Base-by-base conservation (phyloP, 768 basidiomycete species). In the Gymnopilus junonius region DNA sequence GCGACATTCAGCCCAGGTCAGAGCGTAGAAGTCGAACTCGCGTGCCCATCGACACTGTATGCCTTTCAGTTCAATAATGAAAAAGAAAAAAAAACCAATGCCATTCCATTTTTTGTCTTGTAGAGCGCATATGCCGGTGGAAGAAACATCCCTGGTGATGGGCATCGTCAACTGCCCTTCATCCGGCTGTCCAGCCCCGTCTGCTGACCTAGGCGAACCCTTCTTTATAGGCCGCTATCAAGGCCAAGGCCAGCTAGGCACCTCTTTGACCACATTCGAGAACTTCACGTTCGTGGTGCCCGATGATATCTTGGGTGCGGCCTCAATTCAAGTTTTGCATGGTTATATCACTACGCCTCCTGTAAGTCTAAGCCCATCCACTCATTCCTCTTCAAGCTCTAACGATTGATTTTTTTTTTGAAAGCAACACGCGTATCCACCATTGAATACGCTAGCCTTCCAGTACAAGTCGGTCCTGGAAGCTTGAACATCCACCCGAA, bases 321-420 rank as follows among this genome's bases (percentile, higher is more conserved):
- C 62, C n/a, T 35, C 62, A 4, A 63, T 63, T 25, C 48, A 63
- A 25, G 55, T 43, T 25, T 48, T 53, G 27, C 62, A 54, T n/a
- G 14, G 17, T 21, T 21, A 14, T 17, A n/a, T 62, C 12, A 7
- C 12, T 11, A 51, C 61, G 5, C 21, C 40, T 20, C 42, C 62
- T 0, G 56, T 58, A 40, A 15, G 55, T n/a, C n/a, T 39, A 39
- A 39, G 37, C 11, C 3, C 20, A 4, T 42, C 20, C 4, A n/a
- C 17, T n/a, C n/a, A n/a, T n/a, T 62, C 46, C 1, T 0, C 17
- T 35, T 34, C 48, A 35, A 48, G 3, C 39, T 32, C 46, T 12
- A 1, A 1, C 3, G 6, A 3, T 51, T 3, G 31, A 7, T 35
- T 21, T 15, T 31, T 11, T 11, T 21, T 23, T 39, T 5, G 8